Evolutionary conservation across 192 early-diverging fungal species (phyloP).

Genomic region (Mortierella claussenii): DNA sequence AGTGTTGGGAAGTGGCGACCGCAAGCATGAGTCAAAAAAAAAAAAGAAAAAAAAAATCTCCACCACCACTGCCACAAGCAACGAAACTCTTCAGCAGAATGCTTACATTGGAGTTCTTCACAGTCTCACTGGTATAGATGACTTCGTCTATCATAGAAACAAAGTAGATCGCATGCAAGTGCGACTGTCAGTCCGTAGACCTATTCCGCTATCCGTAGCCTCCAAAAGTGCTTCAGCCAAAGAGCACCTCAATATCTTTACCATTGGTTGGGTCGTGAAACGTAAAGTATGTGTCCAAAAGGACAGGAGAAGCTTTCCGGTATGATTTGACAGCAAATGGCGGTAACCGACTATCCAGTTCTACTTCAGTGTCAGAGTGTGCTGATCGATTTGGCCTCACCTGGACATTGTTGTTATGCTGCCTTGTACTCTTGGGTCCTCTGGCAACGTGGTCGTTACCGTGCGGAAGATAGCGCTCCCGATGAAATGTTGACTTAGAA

Average conservation of each 20-base stretch:
- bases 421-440: not conserved
- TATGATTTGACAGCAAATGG: constrained; percentile 11
- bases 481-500: not conserved
- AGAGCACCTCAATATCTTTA: not conserved
- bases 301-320: constrained; percentile 11
- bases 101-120: constrained; percentile 38
- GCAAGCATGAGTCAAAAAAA: not conserved
- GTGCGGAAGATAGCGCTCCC: constrained; percentile 18
- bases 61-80: no score
- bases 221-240: no score
- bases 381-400: not conserved
- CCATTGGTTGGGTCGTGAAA: constrained; percentile 48
- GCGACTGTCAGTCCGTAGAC: no score
- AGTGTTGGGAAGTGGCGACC: no score
- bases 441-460: not conserved
- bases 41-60: not conserved
- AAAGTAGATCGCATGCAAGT: not conserved
- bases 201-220: no score
- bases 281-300: constrained; percentile 58
- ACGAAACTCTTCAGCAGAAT: no score
- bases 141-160: constrained; percentile 21
- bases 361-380: constrained; percentile 1
- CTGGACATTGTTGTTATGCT: not conserved
- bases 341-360: constrained; percentile 5
- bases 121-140: constrained; percentile 55